Percentiles rank a stretch among this genome's conserved stretches.
Conservation (phyloP, 257 asterid species). For the Lantana camara region DNA sequence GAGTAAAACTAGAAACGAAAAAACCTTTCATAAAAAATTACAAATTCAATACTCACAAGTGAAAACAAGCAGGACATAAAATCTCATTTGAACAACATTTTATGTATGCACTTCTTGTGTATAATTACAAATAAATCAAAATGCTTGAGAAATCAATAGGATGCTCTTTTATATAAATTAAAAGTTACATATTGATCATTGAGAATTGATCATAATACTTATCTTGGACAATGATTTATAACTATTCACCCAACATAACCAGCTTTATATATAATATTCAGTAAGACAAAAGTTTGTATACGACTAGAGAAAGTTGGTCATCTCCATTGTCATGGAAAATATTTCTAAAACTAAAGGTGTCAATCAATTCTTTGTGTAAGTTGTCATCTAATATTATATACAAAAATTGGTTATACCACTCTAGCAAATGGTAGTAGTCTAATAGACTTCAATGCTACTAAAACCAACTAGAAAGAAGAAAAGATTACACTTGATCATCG, state of each 20-base stretch:
- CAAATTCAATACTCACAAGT: background rate
- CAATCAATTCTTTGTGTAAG: too few species aligned
- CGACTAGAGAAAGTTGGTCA: background rate
- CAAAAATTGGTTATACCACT: too few species aligned
- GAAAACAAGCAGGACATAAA: background rate
- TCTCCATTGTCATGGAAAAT: background rate
- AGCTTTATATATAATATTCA: background rate
- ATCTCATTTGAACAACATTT: background rate
- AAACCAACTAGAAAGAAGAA: too few species aligned
- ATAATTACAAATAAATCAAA: background rate
- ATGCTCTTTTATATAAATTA: too few species aligned
- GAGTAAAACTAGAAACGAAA: too few species aligned
- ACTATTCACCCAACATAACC: background rate
- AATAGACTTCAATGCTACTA: too few species aligned
- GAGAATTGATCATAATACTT: background rate
- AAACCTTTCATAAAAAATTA: too few species aligned
- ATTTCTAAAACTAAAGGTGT: background rate
- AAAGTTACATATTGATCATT: too few species aligned
- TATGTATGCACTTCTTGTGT: background rate
- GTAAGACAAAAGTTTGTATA: too few species aligned
- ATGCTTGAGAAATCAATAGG: background rate
- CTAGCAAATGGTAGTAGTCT: too few species aligned
- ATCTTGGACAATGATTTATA: background rate
- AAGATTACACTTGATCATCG: background rate
- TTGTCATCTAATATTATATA: background rate